Conservation (phyloP, 306 rosid species). For the Lupinus albus region DNA sequence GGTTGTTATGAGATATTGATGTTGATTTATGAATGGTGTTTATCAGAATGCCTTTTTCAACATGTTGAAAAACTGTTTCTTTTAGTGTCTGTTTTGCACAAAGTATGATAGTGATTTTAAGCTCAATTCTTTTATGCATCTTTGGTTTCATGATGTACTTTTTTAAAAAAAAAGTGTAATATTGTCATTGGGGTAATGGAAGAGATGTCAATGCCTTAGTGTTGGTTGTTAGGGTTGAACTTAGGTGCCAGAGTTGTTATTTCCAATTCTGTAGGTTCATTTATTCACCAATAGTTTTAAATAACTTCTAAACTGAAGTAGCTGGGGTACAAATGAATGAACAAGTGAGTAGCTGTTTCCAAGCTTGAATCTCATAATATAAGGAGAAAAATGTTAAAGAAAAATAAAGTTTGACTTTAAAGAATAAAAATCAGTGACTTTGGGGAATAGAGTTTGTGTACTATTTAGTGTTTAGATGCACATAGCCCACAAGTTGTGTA, state of each 20-base stretch:
- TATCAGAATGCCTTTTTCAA: not conserved
- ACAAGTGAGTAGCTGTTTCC: not conserved
- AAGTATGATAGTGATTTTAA: not conserved
- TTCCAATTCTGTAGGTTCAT: not conserved
- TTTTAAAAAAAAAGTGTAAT: too few relatives aligned
- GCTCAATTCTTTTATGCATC: not conserved
- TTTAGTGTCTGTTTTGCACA: not conserved
- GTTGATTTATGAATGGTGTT: not conserved
- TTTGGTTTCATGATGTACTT: not conserved
- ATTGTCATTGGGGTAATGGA: conserved; percentile 6
- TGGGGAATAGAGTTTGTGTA: conserved; percentile 8
- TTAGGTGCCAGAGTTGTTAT: conserved; percentile 2
- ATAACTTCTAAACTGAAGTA: not conserved
- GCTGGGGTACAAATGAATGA: conserved; percentile 5
- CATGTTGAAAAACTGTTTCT: not conserved
- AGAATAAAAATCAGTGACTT: not conserved
- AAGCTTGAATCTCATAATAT: not conserved
- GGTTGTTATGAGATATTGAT: not conserved
- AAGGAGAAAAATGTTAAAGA: not conserved
- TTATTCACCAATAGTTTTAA: not conserved
- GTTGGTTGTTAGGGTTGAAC: not conserved
- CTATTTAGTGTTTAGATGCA: not conserved
- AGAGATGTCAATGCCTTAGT: not conserved
- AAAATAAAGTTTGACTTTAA: not conserved
- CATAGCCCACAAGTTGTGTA: not conserved